Evolutionary conservation across 768 basidiomycete species (phyloP).

Genomic region (Fomitopsis serialis): DNA sequence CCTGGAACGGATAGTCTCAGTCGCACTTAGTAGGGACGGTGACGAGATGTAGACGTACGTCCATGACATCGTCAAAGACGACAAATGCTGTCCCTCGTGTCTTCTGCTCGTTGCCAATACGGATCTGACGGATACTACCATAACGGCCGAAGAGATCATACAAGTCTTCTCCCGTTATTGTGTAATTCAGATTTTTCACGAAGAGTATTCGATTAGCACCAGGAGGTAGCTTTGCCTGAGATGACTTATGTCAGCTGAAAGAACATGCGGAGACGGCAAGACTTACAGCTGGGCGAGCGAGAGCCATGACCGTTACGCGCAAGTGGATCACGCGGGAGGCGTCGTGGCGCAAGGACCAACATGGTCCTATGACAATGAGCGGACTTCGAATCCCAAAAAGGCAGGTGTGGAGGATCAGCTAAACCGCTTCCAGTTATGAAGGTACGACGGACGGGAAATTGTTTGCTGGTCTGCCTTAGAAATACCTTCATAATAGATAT

Average conservation of each 20-base stretch:
- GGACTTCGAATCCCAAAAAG: conserved; percentile 2
- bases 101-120: conserved; percentile 88
- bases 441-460: not conserved
- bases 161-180: conserved; percentile 88
- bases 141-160: conserved; percentile 98
- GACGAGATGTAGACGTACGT: conserved; percentile 44
- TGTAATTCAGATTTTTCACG: conserved; percentile 90
- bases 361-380: not conserved
- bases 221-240: conserved; percentile 80
- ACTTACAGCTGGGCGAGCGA: conserved; percentile 65
- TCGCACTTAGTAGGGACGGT: not conserved
- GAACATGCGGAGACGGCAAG: not conserved
- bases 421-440: not conserved
- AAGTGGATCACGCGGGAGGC: not conserved
- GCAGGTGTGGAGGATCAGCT: not conserved
- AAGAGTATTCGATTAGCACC: conserved; percentile 91
- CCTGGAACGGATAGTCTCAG: conserved; percentile 38
- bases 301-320: conserved; percentile 43
- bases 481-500: too few relatives aligned
- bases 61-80: conserved; percentile 95
- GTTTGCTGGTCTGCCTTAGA: too few relatives aligned
- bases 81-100: conserved; percentile 96
- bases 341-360: conserved; percentile 1
- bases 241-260: not conserved
- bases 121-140: conserved; percentile 92